Evolutionary conservation across 2,329 filamentous ascomycete species (phyloP), one percentile per base, ranked within the genome.

Genomic region (Paecilomyces sp.): DNA sequence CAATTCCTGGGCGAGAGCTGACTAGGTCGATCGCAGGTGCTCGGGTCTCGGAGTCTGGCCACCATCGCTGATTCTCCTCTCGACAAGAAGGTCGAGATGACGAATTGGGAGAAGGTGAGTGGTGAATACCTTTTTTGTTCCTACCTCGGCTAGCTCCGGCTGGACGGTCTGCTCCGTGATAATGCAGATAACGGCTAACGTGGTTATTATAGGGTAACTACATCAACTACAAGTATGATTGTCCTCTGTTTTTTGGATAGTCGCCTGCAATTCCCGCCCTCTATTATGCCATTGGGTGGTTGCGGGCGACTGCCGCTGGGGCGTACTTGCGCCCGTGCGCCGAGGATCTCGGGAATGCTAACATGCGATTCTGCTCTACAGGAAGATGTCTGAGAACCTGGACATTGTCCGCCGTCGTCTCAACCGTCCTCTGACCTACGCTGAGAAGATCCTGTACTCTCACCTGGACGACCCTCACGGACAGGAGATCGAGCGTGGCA

Each of bases 371-470:
- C 56, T 64, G 56, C 53, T 60, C 60, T 64, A 55, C 79, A 92
- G 91, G 86, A 97, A 97, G 86, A 97, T 97, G 92, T 92, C 90
- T 70, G 92, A 97, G 83, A 97, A 96, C 85, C 86, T 99, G 62
- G 83, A 87, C 72, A 87, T 99, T 77, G 94, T 99, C 69, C 90
- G 94, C 74, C 78, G 82, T 71, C 88, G 94, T 72, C 85, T 99
- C 67, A 96, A 96, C 82, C 88, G 91, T 70, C 94, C 94, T 68
- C 86, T 99, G 71, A 94, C 92, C 70, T 96, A 88, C 77, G 91
- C 92, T 76, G 94, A 99, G 86, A 99, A 99, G 87, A 92, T 99
- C 72, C 85, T 97, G 70, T 99, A 99, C 85, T 97, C 93, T 64
- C 94, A 99, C 80, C 83, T 99, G 76, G 94, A 97, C 80, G 91